Conservation (phyloP, 2,329 filamentous ascomycete genomes). For the Immersiporthe knoxdaviesiana region DNA sequence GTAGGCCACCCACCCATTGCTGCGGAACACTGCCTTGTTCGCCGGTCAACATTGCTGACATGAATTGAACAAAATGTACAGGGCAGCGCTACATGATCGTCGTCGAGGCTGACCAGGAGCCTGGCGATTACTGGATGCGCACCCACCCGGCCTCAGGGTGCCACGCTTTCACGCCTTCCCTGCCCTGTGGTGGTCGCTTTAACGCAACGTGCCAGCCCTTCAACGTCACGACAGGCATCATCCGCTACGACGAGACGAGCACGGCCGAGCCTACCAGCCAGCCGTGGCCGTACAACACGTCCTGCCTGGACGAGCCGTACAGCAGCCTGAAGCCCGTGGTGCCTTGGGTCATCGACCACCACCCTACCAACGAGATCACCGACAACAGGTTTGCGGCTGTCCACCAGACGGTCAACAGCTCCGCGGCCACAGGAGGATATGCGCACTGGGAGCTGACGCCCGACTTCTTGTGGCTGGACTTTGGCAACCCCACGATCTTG, state of each 20-base stretch:
- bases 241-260: slow-evolving; percentile 29
- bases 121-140: slow-evolving; percentile 33
- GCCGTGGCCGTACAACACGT: slow-evolving; percentile 18
- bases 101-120: slow-evolving; percentile 39
- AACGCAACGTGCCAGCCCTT: slow-evolving; percentile 22
- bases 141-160: slow-evolving; percentile 32
- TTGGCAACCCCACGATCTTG: slow-evolving; percentile 27
- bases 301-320: slow-evolving; percentile 15
- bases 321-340: slow-evolving; percentile 27
- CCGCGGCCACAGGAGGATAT: slow-evolving; percentile 7
- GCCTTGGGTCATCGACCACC: slow-evolving; percentile 25
- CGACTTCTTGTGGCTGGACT: slow-evolving; percentile 29
- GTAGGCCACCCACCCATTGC: background rate
- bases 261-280: slow-evolving; percentile 29
- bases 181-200: slow-evolving; percentile 16
- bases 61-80: background rate
- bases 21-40: background rate
- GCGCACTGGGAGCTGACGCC: slow-evolving; percentile 26
- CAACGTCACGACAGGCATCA: slow-evolving; percentile 30
- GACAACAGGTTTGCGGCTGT: slow-evolving; percentile 10
- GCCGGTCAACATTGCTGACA: background rate
- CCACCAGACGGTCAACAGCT: slow-evolving; percentile 6
- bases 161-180: slow-evolving; percentile 24
- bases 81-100: slow-evolving; percentile 47
- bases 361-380: slow-evolving; percentile 27